A percentile compares a stretch with the other conserved stretches of the same genome.
These are phyloP conservation scores for Takakia lepidozioides DNA, from an alignment of 225 moss, liverwort and hornwort genomes.

Conservation along the genomic window DNA sequence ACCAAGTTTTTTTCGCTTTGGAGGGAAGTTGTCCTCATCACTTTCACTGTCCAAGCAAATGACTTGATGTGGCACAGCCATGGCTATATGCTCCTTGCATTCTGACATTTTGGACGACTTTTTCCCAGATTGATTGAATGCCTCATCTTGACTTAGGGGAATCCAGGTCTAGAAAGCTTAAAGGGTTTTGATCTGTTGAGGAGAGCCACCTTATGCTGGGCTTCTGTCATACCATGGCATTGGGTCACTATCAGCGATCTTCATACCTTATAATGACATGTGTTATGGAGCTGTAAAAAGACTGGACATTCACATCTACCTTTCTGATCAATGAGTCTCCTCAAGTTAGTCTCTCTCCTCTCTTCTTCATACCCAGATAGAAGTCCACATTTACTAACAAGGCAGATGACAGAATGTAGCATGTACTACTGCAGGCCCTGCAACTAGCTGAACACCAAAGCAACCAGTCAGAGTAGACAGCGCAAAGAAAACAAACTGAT, in stretches of 20 bases:
- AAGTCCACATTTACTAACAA: conserved; percentile 2
- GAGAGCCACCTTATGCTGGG: conserved; percentile 18
- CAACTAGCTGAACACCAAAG: not conserved
- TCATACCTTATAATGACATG: no score
- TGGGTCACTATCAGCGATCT: no score
- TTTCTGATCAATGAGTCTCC: no score
- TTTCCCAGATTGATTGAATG: no score
- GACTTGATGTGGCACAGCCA: conserved; percentile 9
- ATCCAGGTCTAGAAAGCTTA: conserved; percentile 31
- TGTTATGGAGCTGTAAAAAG: no score
- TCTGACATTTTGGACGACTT: not conserved
- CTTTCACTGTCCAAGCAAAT: conserved; percentile 38
- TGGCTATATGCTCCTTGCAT: conserved; percentile 2
- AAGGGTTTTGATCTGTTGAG: conserved; percentile 34
- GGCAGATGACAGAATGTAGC: not conserved
- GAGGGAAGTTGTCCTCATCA: conserved; percentile 28
- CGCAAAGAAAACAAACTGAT: not conserved
- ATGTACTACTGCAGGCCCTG: not conserved
- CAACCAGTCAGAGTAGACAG: not conserved
- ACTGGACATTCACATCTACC: no score
- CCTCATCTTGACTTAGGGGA: conserved; percentile 14
- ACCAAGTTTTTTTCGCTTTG: no score
- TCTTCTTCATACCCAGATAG: no score
- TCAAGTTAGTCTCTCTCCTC: no score
- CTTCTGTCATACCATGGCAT: not conserved